These are phyloP conservation scores for Rhodotorula glutinis DNA, from an alignment of 1,284 basidiomycete genomes.

Conservation along the genomic window DNA sequence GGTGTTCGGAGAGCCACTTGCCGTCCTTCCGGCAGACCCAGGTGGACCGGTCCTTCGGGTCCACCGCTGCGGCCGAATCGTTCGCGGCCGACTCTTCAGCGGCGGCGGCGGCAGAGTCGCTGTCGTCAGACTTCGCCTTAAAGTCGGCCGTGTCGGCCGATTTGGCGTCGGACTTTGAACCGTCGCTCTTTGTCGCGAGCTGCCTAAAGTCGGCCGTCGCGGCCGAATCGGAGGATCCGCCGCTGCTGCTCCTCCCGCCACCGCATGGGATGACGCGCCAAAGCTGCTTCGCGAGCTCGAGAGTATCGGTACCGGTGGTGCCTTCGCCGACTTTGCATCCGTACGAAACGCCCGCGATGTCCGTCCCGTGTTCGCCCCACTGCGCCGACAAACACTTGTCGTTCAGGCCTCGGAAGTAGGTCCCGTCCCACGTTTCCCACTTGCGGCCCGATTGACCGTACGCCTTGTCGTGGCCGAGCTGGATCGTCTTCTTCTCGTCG, in stretches of 20 bases:
- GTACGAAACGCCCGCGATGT: conserved; percentile 36
- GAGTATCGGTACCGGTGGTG: conserved; percentile 23
- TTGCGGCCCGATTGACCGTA: conserved; percentile 25
- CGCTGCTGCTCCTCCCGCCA: background rate
- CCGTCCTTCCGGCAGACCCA: conserved; percentile 32
- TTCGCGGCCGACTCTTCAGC: conserved; percentile 1
- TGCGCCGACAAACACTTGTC: conserved; percentile 28
- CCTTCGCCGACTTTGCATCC: conserved; percentile 28
- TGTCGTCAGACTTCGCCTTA: background rate
- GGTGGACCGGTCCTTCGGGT: conserved; percentile 23
- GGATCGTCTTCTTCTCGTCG: conserved; percentile 7
- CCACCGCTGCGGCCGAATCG: conserved; percentile 2
- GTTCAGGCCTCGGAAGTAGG: conserved; percentile 10
- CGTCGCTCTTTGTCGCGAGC: conserved; percentile 7
- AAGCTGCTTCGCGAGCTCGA: conserved; percentile 34
- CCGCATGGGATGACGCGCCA: conserved; percentile 27
- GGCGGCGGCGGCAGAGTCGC: background rate
- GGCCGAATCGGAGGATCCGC: background rate
- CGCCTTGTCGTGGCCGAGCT: conserved; percentile 16
- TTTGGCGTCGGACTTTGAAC: background rate
- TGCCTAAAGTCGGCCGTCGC: background rate
- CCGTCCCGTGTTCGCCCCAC: conserved; percentile 23
- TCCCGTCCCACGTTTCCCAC: conserved; percentile 13
- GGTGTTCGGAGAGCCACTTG: conserved; percentile 19
- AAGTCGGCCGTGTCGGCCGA: background rate